These are phyloP conservation scores for Trichoderma atroviride DNA, from an alignment of 2,329 filamentous ascomycete species.

Conservation along the genomic window DNA sequence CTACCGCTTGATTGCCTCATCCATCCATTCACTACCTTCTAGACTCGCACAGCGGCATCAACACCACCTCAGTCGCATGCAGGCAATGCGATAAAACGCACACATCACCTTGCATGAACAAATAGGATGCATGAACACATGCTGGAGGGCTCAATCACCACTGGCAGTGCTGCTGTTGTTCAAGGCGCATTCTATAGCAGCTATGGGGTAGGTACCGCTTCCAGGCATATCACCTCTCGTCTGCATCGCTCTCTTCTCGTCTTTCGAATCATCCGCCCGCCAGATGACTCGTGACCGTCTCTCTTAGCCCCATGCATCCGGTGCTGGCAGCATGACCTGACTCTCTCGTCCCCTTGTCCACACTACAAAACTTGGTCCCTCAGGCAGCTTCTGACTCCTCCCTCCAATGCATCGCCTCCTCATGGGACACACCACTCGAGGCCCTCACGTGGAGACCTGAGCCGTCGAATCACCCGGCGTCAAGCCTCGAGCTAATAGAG, in stretches of 20 bases:
- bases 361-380: neutral
- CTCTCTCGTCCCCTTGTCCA: neutral
- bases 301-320: conserved; percentile 1
- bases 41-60: neutral
- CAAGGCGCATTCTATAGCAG: neutral
- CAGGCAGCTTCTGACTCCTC: conserved; percentile 10
- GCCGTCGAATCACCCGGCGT: conserved; percentile 7
- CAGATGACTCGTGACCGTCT: conserved; percentile 20
- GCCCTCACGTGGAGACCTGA: conserved; percentile 15
- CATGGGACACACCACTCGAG: conserved; percentile 15
- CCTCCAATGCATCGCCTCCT: conserved; percentile 19
- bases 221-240: neutral
- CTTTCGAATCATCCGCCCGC: conserved; percentile 21
- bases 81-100: conserved; percentile 9
- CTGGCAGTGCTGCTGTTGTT: neutral
- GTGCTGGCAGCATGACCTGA: conserved; percentile 21
- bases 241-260: neutral
- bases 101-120: conserved; percentile 17
- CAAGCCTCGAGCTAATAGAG: neutral
- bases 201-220: neutral
- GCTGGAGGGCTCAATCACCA: neutral
- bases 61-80: neutral
- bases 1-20: neutral
- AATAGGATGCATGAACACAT: conserved; percentile 19
- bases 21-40: no score